Conservation (phyloP, 192 early-diverging fungal species). For the Pilobolus umbonatus region DNA sequence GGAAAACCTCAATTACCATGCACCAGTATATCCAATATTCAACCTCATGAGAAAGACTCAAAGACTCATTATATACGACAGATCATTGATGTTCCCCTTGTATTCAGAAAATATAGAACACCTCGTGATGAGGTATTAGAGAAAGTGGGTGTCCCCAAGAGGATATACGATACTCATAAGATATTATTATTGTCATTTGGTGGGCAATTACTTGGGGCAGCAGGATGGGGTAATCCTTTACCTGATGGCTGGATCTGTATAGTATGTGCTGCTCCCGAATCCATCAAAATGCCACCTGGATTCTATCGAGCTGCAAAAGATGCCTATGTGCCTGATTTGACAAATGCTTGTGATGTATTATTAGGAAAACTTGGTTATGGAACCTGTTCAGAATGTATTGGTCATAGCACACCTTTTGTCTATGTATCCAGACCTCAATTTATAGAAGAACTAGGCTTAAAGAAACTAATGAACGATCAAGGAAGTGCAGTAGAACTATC, state of each 20-base stretch:
- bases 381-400: conserved; percentile 59
- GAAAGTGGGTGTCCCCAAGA: conserved; percentile 40
- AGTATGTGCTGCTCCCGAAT: conserved; percentile 49
- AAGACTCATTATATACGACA: conserved; percentile 19
- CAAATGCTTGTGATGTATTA: conserved; percentile 53
- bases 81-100: conserved; percentile 54
- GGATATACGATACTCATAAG: conserved; percentile 42
- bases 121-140: conserved; percentile 40
- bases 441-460: conserved; percentile 52
- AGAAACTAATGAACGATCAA: conserved; percentile 51
- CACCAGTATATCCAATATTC: conserved; percentile 16
- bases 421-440: conserved; percentile 60
- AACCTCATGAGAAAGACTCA: neutral
- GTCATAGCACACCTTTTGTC: conserved; percentile 50
- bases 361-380: conserved; percentile 64
- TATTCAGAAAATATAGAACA: conserved; percentile 44
- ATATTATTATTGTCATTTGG: conserved; percentile 14
- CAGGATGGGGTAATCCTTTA: conserved; percentile 32
- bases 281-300: conserved; percentile 36
- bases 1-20: conserved; percentile 24
- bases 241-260: conserved; percentile 55
- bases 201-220: conserved; percentile 5
- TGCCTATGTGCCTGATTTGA: conserved; percentile 58
- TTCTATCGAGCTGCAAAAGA: conserved; percentile 50
- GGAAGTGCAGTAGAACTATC: conserved; percentile 50